Percentiles rank a stretch among this genome's conserved stretches.
phyloP scores from a whole-genome alignment of 1,139 yeast species.

The Scheffersomyces titani region DNA sequence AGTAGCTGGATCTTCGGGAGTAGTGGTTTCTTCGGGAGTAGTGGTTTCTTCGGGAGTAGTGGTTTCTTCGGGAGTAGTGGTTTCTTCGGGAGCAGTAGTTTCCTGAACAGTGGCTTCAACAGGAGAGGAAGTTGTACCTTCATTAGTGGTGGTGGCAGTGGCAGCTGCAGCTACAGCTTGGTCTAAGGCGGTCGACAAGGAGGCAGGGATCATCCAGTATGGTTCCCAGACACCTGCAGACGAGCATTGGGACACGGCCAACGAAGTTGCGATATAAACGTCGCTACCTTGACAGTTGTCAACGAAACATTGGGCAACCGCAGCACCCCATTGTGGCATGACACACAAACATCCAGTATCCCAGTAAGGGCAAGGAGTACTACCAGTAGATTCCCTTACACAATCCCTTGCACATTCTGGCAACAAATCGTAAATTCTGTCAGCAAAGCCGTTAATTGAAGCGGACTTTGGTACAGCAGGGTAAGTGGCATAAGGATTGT shows the following conservation, averaged over 20 bases:
- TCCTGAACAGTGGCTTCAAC: background rate
- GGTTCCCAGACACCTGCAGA: constrained; percentile 40
- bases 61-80: background rate
- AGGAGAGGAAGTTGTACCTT: background rate
- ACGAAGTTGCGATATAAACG: constrained; percentile 36
- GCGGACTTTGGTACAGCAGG: constrained; percentile 54
- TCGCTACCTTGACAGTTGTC: constrained; percentile 38
- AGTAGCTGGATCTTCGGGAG: background rate
- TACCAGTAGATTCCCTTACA: constrained; percentile 29
- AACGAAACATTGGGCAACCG: constrained; percentile 47
- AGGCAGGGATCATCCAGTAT: constrained; percentile 43
- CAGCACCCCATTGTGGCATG: constrained; percentile 47
- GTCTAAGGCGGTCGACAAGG: constrained; percentile 18
- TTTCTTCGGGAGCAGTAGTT: background rate
- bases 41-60: background rate
- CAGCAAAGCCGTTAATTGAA: constrained; percentile 54
- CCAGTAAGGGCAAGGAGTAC: constrained; percentile 55
- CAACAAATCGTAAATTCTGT: constrained; percentile 38
- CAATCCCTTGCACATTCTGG: constrained; percentile 45
- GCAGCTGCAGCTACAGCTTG: background rate
- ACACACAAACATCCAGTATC: constrained; percentile 57
- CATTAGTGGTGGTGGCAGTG: background rate
- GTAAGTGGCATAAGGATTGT: constrained; percentile 33
- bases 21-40: background rate
- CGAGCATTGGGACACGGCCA: constrained; percentile 43